Percentiles rank a stretch among this genome's conserved stretches.
These are phyloP conservation scores for Floccularia luteovirens DNA, from an alignment of 768 basidiomycete genomes.

Conservation along the genomic window DNA sequence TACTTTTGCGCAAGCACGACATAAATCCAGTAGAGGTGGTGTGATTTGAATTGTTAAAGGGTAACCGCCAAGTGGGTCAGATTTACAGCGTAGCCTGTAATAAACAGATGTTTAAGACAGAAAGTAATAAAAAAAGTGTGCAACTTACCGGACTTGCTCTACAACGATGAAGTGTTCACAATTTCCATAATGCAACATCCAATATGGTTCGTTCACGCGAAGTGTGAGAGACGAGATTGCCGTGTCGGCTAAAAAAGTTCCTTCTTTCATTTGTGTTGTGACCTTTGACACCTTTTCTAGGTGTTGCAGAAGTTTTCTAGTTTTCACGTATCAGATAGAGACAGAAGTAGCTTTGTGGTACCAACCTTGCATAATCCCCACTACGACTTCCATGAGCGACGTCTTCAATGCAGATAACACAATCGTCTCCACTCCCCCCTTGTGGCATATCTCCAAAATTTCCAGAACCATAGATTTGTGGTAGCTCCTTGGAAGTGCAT, in stretches of 20 bases:
- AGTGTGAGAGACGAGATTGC: constrained; percentile 46
- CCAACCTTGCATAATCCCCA: constrained; percentile 51
- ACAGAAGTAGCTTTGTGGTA: neutral
- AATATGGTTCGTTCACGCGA: constrained; percentile 71
- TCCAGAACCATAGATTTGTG: constrained; percentile 25
- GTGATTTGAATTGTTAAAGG: constrained; percentile 63
- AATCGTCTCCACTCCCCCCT: constrained; percentile 19
- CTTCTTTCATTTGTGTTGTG: constrained; percentile 25
- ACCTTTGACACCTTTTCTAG: constrained; percentile 23
- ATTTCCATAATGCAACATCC: constrained; percentile 72
- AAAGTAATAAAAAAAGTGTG: neutral
- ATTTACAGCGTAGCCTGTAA: constrained; percentile 46
- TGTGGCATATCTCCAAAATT: constrained; percentile 18
- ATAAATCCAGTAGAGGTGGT: constrained; percentile 52
- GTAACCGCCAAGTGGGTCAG: constrained; percentile 52
- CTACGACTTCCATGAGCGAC: constrained; percentile 41
- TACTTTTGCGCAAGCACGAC: constrained; percentile 62
- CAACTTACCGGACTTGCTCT: constrained; percentile 59
- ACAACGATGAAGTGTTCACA: constrained; percentile 77
- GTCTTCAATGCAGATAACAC: constrained; percentile 56
- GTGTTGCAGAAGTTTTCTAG: constrained; percentile 41
- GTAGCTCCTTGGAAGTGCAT: constrained; percentile 52
- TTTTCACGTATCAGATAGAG: constrained; percentile 4
- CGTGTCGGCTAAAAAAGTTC: constrained; percentile 38
- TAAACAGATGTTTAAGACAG: neutral